Evolutionary conservation across 1,284 basidiomycete species (phyloP), one percentile per base, ranked within the genome.

Genomic region (Ceratobasidium sp.): DNA sequence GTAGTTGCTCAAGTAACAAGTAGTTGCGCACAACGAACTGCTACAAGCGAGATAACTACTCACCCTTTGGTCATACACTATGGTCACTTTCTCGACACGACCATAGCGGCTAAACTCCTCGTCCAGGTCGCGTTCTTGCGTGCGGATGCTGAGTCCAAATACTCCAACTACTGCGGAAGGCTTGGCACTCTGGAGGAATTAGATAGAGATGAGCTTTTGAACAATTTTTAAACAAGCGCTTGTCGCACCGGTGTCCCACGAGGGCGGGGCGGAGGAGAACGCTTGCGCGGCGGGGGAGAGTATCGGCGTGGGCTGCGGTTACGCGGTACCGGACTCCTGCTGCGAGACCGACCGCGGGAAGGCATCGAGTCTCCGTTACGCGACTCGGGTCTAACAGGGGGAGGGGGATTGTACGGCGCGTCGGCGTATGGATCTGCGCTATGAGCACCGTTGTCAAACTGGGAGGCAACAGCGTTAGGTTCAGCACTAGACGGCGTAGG

Each of bases 21-120:
- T n/a, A n/a, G 46, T 19, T 19, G 9, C 44, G 17, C 46, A 3
- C 17, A 19, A 49, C 7, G n/a, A 22, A 7, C 7, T 13, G 4
- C 25, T 13, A 37, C 34, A 62, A 43, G n/a, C 37, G 37, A 44
- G 8, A 40, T 19, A 43, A 25, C 25, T 86, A 83, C 95, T 82
- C 82, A 98, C 96, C 82, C 97, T 88, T 84, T 98, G 96, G 85
- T 99, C 97, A 83, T 99, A 99, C n/a, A 99, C 98, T 80, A 99
- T 96, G 69, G 94, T 94, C 49, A 97, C 96, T 85, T 99, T 99
- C 82, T 97, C 95, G 69, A 99, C 97, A 37, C 91, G 89, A 29
- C 96, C 97, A 80, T 92, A 94, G 61, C 94, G 89, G 80, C 87
- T 89, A 81, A 99, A 99, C 84, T 98, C 96, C 79, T 97, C 93